A percentile compares a stretch with the other conserved stretches of the same genome.
phyloP scores from a whole-genome alignment of 1,139 yeast species.

The Debaryomyces robertsiae region DNA sequence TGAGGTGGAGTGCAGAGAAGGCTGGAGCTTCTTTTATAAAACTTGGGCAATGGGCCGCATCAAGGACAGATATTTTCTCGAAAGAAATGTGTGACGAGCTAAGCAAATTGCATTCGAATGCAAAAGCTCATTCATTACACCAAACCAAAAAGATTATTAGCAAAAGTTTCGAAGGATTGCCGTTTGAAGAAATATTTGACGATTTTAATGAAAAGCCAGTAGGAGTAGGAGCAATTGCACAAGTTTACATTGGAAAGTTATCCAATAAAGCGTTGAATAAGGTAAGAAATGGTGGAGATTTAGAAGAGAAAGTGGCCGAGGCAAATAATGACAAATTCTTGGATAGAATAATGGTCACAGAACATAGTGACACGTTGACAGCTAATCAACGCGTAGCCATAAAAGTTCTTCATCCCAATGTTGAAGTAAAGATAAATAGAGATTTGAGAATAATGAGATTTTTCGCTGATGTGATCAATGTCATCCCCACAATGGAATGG shows the following conservation, averaged over 20 bases:
- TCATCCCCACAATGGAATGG: constrained; percentile 97
- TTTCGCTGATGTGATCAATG: constrained; percentile 70
- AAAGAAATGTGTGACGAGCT: constrained; percentile 75
- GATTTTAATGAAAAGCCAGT: constrained; percentile 75
- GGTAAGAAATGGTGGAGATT: constrained; percentile 33
- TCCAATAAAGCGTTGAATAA: constrained; percentile 45
- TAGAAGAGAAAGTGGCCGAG: constrained; percentile 17
- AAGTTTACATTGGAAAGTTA: constrained; percentile 80
- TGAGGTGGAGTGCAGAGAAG: constrained; percentile 70
- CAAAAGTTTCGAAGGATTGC: constrained; percentile 59
- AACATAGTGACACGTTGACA: constrained; percentile 36
- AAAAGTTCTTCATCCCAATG: constrained; percentile 89
- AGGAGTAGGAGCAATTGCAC: constrained; percentile 98
- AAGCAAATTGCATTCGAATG: constrained; percentile 78
- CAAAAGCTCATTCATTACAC: constrained; percentile 67
- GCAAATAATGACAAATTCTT: constrained; percentile 23
- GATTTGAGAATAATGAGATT: constrained; percentile 83
- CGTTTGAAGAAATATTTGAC: constrained; percentile 78
- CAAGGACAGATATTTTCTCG: constrained; percentile 94
- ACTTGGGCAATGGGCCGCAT: constrained; percentile 99
- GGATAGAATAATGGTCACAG: constrained; percentile 41
- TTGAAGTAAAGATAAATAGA: constrained; percentile 68
- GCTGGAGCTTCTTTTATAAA: constrained; percentile 97
- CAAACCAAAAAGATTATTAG: constrained; percentile 62
- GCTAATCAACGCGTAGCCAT: constrained; percentile 74